Conservation (phyloP, 2,329 filamentous ascomycete species). For the Calonectria henricotiae region DNA sequence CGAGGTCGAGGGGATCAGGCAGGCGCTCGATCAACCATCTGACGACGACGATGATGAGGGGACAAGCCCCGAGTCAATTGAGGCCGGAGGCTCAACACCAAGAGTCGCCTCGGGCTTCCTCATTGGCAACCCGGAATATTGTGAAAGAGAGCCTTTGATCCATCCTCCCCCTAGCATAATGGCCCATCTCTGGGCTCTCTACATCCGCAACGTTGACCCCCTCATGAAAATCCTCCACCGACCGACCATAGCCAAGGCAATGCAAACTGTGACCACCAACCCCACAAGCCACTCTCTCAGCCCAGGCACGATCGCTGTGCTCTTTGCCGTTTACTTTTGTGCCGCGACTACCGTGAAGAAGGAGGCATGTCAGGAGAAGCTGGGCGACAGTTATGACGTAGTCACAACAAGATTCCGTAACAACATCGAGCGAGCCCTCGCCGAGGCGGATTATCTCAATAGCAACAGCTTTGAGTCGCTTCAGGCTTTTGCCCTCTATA, state of each 20-base stretch:
- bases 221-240: slow-evolving; percentile 64
- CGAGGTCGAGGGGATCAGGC: slow-evolving; percentile 64
- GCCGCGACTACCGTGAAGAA: slow-evolving; percentile 58
- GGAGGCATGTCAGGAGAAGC: slow-evolving; percentile 52
- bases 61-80: slow-evolving; percentile 54
- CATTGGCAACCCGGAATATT: slow-evolving; percentile 51
- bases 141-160: slow-evolving; percentile 40
- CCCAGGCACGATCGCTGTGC: slow-evolving; percentile 56
- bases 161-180: slow-evolving; percentile 61
- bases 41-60: slow-evolving; percentile 59
- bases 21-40: slow-evolving; percentile 63
- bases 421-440: slow-evolving; percentile 59
- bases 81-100: slow-evolving; percentile 43
- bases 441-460: slow-evolving; percentile 63
- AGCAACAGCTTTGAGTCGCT: slow-evolving; percentile 59
- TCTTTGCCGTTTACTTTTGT: slow-evolving; percentile 64
- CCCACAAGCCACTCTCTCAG: slow-evolving; percentile 40
- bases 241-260: slow-evolving; percentile 57
- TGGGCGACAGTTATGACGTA: slow-evolving; percentile 58
- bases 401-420: slow-evolving; percentile 56
- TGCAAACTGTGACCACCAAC: slow-evolving; percentile 52
- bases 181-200: slow-evolving; percentile 57
- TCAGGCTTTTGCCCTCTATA: slow-evolving; percentile 63
- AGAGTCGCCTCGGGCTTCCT: slow-evolving; percentile 52
- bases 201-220: slow-evolving; percentile 62